Conservation (phyloP, 2,329 filamentous ascomycete genomes). For the Pestalotiopsis fici region DNA sequence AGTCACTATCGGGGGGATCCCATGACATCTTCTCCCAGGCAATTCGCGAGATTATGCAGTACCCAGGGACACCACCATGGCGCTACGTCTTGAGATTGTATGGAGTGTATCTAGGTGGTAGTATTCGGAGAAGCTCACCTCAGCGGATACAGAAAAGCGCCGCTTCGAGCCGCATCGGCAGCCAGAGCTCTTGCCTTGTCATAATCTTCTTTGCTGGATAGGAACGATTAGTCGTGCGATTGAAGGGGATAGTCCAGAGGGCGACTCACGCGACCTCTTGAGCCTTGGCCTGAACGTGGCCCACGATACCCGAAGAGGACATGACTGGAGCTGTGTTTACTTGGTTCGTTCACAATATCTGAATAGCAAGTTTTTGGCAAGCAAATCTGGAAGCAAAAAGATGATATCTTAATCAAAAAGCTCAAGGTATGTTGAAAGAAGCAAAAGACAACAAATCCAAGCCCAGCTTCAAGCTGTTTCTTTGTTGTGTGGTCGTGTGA, state of each 20-base stretch:
- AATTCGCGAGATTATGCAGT: no score
- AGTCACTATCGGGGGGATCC: no score
- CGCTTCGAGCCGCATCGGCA: slow-evolving; percentile 70
- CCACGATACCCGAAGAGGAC: slow-evolving; percentile 14
- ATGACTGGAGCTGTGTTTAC: background rate
- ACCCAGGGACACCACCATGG: no score
- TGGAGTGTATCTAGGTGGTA: background rate
- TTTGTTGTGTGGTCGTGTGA: background rate
- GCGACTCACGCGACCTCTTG: slow-evolving; percentile 48
- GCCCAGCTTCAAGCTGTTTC: background rate
- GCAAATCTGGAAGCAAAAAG: background rate
- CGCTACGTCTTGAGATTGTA: background rate
- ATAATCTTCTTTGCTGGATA: slow-evolving; percentile 66
- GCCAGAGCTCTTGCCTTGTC: slow-evolving; percentile 65
- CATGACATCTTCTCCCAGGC: no score
- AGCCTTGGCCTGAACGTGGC: slow-evolving; percentile 43
- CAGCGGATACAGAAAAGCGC: slow-evolving; percentile 84
- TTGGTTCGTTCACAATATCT: background rate
- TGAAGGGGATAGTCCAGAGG: background rate
- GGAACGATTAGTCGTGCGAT: slow-evolving; percentile 10
- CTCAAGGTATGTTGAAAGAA: background rate
- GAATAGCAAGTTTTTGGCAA: background rate
- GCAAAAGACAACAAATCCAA: background rate
- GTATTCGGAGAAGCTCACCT: slow-evolving; percentile 41
- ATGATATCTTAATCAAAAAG: no score